Percentiles rank a stretch among this genome's conserved stretches.
Conservation (phyloP, 257 asterid genomes). For the Mentha longifolia region DNA sequence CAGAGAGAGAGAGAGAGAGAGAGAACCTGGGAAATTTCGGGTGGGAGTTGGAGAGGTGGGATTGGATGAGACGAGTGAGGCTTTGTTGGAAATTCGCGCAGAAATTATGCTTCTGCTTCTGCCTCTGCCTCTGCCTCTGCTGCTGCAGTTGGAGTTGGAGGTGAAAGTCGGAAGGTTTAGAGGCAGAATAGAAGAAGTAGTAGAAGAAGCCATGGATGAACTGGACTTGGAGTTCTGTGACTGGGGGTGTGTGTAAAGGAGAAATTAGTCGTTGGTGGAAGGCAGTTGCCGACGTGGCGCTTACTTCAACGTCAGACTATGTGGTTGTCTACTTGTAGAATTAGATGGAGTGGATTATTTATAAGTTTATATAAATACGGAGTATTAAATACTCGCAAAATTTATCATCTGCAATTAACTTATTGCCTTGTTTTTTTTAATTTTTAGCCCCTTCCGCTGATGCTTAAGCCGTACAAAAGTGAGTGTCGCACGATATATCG, state of each 20-base stretch:
- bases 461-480: no score
- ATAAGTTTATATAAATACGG: no score
- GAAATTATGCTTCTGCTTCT: slow-evolving; percentile 23
- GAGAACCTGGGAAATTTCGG: slow-evolving; percentile 46
- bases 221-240: slow-evolving; percentile 5
- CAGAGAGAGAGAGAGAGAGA: slow-evolving; percentile 9
- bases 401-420: no score
- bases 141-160: slow-evolving; percentile 27
- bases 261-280: not conserved
- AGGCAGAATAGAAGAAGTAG: slow-evolving; percentile 5
- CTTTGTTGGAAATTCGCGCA: slow-evolving; percentile 36
- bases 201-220: slow-evolving; percentile 40
- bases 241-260: not conserved
- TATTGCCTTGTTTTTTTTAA: no score
- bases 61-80: slow-evolving; percentile 30
- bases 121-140: no score
- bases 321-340: no score
- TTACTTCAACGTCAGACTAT: slow-evolving; percentile 27
- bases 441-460: no score
- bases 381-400: no score
- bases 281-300: slow-evolving; percentile 45
- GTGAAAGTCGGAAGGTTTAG: slow-evolving; percentile 16
- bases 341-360: no score
- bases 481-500: no score
- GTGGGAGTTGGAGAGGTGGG: slow-evolving; percentile 38